These are phyloP conservation scores for Umbilicus rupestris DNA, from an alignment of 164 flowering plant genomes.

Conservation along the genomic window DNA sequence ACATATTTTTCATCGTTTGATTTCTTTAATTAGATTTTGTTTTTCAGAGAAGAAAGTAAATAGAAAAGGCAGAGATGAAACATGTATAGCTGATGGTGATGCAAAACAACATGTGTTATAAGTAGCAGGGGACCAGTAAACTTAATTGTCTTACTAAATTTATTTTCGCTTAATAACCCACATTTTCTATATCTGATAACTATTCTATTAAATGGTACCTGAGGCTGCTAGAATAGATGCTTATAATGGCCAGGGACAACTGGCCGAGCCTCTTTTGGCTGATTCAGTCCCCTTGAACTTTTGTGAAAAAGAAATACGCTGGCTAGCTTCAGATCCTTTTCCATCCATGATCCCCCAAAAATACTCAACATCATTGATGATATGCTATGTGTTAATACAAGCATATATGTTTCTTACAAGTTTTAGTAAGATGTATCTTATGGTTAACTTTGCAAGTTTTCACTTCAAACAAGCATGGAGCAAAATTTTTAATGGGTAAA, in stretches of 20 bases:
- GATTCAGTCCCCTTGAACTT: neutral
- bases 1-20: too few species aligned
- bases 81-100: neutral
- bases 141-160: neutral
- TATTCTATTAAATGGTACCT: neutral
- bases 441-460: too few species aligned
- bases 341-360: neutral
- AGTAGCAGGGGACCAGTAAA: neutral
- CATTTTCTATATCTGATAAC: neutral
- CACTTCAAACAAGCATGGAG: too few species aligned
- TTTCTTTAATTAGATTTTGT: too few species aligned
- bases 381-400: neutral
- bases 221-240: neutral
- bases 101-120: neutral
- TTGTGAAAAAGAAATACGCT: neutral
- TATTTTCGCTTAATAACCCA: neutral
- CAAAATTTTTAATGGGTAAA: too few species aligned
- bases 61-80: slow-evolving; percentile 3
- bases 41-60: neutral
- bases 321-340: neutral
- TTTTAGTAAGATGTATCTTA: too few species aligned
- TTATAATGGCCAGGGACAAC: neutral
- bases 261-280: neutral
- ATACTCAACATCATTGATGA: neutral
- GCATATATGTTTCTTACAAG: too few species aligned